Conservation (phyloP, 129 eudicot species). For the Artemisia tridentata region DNA sequence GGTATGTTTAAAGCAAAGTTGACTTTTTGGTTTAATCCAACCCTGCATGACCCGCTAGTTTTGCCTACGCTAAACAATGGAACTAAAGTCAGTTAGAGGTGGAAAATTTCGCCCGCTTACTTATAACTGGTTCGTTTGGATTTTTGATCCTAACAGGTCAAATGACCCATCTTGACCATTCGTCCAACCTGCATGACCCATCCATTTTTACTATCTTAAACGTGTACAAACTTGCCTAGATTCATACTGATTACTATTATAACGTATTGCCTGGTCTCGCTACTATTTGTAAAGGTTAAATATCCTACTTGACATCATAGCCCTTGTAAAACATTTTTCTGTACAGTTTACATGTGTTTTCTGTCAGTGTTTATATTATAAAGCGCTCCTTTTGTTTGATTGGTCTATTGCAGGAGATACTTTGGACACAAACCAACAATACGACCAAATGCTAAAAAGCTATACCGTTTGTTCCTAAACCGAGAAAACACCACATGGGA, state of each 20-base stretch:
- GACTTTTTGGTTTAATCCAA: constrained; percentile 4
- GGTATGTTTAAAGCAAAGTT: constrained; percentile 35
- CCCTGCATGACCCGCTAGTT: too few relatives aligned
- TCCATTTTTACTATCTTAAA: too few relatives aligned
- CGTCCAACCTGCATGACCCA: too few relatives aligned
- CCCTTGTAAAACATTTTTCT: neutral
- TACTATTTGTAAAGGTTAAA: neutral
- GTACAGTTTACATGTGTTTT: neutral
- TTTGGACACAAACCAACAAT: constrained; percentile 88
- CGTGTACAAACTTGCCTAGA: too few relatives aligned
- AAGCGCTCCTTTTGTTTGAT: neutral
- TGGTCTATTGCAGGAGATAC: constrained; percentile 55
- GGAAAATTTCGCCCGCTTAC: too few relatives aligned
- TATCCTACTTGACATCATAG: neutral
- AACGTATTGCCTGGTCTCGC: too few relatives aligned
- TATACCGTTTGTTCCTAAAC: constrained; percentile 48
- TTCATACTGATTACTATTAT: too few relatives aligned
- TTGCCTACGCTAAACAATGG: too few relatives aligned
- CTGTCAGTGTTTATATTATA: neutral
- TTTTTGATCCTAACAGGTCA: too few relatives aligned
- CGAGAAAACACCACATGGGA: constrained; percentile 83
- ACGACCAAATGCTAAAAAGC: constrained; percentile 79
- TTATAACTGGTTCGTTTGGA: too few relatives aligned
- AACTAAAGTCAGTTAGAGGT: too few relatives aligned
- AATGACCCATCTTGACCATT: too few relatives aligned